These are phyloP conservation scores for Neurospora tetrasperma DNA, from an alignment of 495 filamentous ascomycete genomes.

Conservation along the genomic window DNA sequence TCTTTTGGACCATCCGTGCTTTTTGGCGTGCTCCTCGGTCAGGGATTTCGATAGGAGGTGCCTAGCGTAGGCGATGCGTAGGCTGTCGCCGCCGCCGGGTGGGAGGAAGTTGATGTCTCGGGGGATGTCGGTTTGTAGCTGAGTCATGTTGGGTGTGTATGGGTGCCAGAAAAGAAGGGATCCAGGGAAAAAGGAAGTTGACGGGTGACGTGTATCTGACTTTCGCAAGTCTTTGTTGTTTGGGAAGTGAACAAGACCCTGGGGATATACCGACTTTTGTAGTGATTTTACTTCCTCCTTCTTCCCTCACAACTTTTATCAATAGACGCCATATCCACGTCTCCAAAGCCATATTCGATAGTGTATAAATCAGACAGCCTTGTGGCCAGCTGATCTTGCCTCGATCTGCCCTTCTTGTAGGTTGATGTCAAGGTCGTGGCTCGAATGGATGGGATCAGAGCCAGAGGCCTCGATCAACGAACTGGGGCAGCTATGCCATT, in stretches of 20 bases:
- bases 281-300: background rate
- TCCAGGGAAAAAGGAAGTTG: background rate
- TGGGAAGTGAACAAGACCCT: background rate
- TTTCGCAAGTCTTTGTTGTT: background rate
- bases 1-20: background rate
- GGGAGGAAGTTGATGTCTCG: background rate
- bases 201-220: background rate
- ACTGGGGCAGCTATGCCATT: too few relatives aligned
- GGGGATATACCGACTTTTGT: background rate
- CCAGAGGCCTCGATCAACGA: too few relatives aligned
- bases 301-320: background rate
- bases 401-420: too few relatives aligned
- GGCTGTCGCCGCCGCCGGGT: background rate
- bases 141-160: background rate
- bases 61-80: conserved; percentile 3
- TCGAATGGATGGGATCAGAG: too few relatives aligned
- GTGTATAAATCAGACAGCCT: background rate
- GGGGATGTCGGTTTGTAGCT: background rate
- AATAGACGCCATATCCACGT: background rate
- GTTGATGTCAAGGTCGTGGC: too few relatives aligned
- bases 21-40: background rate
- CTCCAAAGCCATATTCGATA: background rate
- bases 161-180: background rate
- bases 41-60: background rate
- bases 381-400: background rate